phyloP scores from a whole-genome alignment of 2,329 filamentous ascomycete genomes.

The Arthroderma sp. region DNA sequence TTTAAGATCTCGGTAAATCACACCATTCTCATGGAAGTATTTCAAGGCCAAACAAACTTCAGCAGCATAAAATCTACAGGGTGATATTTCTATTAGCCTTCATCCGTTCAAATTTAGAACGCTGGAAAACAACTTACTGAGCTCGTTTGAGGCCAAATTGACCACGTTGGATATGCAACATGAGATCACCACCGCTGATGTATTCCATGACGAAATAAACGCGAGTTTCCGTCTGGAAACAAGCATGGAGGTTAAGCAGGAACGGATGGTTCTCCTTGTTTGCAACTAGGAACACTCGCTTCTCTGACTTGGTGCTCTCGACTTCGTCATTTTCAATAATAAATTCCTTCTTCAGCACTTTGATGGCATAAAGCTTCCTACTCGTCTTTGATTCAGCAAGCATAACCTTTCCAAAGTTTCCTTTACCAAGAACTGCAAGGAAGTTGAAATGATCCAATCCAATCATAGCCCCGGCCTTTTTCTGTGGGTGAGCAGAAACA shows the following conservation, averaged over 20 bases:
- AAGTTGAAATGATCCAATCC: slow-evolving; percentile 99
- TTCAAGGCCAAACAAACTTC: slow-evolving; percentile 95
- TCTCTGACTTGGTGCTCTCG: slow-evolving; percentile 93
- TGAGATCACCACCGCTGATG: slow-evolving; percentile 93
- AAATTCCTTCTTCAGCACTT: slow-evolving; percentile 98
- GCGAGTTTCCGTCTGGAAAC: slow-evolving; percentile 96
- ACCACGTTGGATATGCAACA: slow-evolving; percentile 96
- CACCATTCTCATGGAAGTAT: slow-evolving; percentile 98
- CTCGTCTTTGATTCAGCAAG: slow-evolving; percentile 89
- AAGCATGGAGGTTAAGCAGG: slow-evolving; percentile 86
- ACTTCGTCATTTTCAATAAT: slow-evolving; percentile 99
- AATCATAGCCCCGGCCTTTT: slow-evolving; percentile 43
- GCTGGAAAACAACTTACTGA: slow-evolving; percentile 51
- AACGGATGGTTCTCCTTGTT: slow-evolving; percentile 97
- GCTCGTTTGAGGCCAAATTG: slow-evolving; percentile 92
- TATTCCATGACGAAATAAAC: slow-evolving; percentile 99
- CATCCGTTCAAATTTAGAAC: background rate
- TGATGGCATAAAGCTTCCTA: slow-evolving; percentile 91
- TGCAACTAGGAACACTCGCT: slow-evolving; percentile 90
- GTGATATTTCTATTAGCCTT: background rate
- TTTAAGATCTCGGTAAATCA: slow-evolving; percentile 82
- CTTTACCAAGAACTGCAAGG: slow-evolving; percentile 92
- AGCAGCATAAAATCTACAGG: slow-evolving; percentile 77
- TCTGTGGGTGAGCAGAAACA: slow-evolving; percentile 20
- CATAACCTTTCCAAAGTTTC: slow-evolving; percentile 99